Evolutionary conservation across 2,329 filamentous ascomycete species (phyloP), one percentile per base, ranked within the genome.

Genomic region (Aspergillus latus): DNA sequence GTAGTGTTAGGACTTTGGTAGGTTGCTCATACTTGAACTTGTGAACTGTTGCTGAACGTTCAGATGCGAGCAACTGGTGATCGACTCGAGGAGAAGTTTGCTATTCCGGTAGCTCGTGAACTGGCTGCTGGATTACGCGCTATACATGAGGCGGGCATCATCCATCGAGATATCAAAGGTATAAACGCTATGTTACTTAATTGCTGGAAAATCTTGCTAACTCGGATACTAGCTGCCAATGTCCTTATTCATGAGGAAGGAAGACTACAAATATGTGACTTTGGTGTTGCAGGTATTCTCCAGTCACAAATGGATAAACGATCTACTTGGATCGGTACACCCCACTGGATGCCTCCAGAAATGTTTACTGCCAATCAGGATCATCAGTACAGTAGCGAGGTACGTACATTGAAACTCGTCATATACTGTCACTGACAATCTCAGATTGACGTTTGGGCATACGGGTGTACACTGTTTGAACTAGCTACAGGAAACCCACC

Each of bases 261-360:
- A 5, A 76, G 80, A 34, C 74, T 88, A 2, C 81, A 87, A 62
- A 78, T 88, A 32, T 86, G 85, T 65, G 85, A 88, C 62, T 88
- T 88, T 64, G 85, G 85, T 59, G 83, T 88, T 28, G 83, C 85
- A 37, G 84, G 82, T n/a, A 75, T 85, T 7, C 74, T 87, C 8
- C 82, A 87, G 61, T 82, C 79, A 3, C 78, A 83, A 56, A 75
- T 78, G 54, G 81, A 83, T 54, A 88, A 87, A 70, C 77, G 85
- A 54, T 82, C 81, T 8, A 88, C 85, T 3, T 85, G 87, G 68
- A 83, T 88, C 49, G 85, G 85, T 26, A 88, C 85, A 3, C 82
- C 84, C 2, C 82, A 86, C 64, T 88, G 84, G 82, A 86, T 88
- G 84, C 82, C 85, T 5, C 83, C 82, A 4, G 85, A 88, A 66